Evolutionary conservation across 108 stramenopile species (phyloP).

Genomic region (Mediolabrus comicus): DNA sequence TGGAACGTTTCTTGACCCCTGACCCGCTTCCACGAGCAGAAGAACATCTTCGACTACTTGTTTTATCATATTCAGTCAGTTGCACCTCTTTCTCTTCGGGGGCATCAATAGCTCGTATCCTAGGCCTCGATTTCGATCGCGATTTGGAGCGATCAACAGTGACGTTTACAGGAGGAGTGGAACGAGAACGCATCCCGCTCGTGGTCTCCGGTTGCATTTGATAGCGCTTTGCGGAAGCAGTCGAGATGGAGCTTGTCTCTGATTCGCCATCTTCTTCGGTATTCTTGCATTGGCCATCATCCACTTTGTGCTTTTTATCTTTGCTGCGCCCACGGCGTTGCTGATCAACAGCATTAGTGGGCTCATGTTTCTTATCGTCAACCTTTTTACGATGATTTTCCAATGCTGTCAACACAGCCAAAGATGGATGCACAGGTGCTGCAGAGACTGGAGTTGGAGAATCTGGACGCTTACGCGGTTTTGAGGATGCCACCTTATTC

Average conservation of each 20-base stretch:
- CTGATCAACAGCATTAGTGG: neutral
- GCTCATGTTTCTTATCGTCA: neutral
- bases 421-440: neutral
- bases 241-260: constrained; percentile 30
- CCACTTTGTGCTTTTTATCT: neutral
- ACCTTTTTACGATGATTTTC: neutral
- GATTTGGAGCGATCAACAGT: neutral
- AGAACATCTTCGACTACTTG: neutral
- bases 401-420: neutral
- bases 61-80: neutral
- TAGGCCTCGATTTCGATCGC: neutral
- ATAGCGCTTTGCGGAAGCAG: constrained; percentile 14
- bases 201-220: constrained; percentile 12
- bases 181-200: constrained; percentile 1
- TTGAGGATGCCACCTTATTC: neutral
- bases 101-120: neutral
- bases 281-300: neutral
- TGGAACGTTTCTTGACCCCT: neutral
- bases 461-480: neutral
- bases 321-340: neutral
- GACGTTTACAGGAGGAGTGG: neutral
- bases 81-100: neutral
- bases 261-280: neutral
- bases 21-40: neutral
- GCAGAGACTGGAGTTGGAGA: neutral